Percentiles rank a stretch among this genome's conserved stretches.
Conservation (phyloP, 2,329 filamentous ascomycete genomes). For the Penicillium verrucosum region DNA sequence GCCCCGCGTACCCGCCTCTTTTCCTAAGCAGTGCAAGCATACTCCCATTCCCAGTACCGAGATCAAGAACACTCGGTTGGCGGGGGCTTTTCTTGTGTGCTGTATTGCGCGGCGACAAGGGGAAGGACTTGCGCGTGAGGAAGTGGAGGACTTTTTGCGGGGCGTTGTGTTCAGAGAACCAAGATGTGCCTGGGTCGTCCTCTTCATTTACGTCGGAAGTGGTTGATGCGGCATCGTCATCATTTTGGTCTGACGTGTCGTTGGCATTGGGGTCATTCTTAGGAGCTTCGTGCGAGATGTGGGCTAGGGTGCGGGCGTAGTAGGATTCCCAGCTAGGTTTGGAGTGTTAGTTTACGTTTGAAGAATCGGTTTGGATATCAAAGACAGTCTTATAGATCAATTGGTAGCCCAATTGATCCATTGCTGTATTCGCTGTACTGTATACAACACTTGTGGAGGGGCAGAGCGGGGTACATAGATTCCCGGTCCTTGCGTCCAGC, state of each 20-base stretch:
- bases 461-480: constrained; percentile 4
- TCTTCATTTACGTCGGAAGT: constrained; percentile 63
- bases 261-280: constrained; percentile 6
- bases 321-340: constrained; percentile 61
- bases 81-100: not conserved
- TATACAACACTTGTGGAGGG: not conserved
- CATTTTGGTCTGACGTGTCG: constrained; percentile 51
- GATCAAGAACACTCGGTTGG: constrained; percentile 63
- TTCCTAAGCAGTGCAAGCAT: constrained; percentile 78
- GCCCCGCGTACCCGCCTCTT: constrained; percentile 60
- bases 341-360: constrained; percentile 10
- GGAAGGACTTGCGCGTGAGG: constrained; percentile 52
- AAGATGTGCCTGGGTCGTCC: constrained; percentile 79
- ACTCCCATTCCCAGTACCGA: constrained; percentile 92
- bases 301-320: constrained; percentile 44
- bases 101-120: constrained; percentile 43
- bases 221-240: not conserved
- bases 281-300: constrained; percentile 29
- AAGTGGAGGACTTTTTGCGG: constrained; percentile 74
- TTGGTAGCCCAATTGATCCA: not conserved
- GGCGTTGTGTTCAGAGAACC: constrained; percentile 93
- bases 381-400: not conserved
- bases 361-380: not conserved
- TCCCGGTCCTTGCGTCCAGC: not conserved
- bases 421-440: not conserved